Conservation (phyloP, 495 filamentous ascomycete species). For the Schizothecium vesticola region DNA sequence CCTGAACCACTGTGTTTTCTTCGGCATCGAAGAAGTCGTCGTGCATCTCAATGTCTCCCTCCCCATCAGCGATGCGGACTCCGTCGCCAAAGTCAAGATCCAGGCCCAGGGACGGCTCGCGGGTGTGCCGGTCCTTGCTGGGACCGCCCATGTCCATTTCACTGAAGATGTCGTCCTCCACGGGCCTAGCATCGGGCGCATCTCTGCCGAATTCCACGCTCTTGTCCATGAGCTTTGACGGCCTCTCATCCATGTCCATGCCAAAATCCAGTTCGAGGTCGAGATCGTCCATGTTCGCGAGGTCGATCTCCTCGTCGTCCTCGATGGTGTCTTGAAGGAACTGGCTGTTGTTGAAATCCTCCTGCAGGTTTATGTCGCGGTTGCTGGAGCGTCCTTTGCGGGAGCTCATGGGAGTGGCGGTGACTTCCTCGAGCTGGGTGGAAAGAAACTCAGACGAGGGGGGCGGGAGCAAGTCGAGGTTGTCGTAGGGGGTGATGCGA, state of each 20-base stretch:
- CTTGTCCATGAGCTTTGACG: constrained; percentile 43
- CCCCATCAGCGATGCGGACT: constrained; percentile 51
- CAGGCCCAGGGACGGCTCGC: constrained; percentile 40
- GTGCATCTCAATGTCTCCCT: constrained; percentile 59
- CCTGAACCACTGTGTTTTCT: constrained; percentile 43
- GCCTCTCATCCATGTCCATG: constrained; percentile 47
- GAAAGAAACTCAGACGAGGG: constrained; percentile 71
- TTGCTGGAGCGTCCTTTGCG: constrained; percentile 49
- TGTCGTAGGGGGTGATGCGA: constrained; percentile 81
- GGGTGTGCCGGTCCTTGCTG: constrained; percentile 40
- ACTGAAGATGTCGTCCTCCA: constrained; percentile 70
- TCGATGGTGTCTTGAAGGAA: constrained; percentile 60
- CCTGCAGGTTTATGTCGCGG: constrained; percentile 59
- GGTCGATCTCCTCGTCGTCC: constrained; percentile 46
- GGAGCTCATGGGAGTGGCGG: constrained; percentile 43
- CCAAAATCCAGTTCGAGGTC: constrained; percentile 57
- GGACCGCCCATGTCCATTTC: constrained; percentile 51
- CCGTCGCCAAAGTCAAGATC: constrained; percentile 46
- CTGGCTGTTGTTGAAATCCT: constrained; percentile 58
- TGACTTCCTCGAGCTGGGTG: constrained; percentile 56
- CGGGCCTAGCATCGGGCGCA: constrained; percentile 55
- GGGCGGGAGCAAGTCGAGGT: constrained; percentile 60
- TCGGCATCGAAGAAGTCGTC: constrained; percentile 52
- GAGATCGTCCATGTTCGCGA: constrained; percentile 51
- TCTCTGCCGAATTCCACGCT: constrained; percentile 85